Evolutionary conservation across 2,329 filamentous ascomycete species (phyloP), one percentile per base, ranked within the genome.

Genomic region (Exophiala xenobiotica): DNA sequence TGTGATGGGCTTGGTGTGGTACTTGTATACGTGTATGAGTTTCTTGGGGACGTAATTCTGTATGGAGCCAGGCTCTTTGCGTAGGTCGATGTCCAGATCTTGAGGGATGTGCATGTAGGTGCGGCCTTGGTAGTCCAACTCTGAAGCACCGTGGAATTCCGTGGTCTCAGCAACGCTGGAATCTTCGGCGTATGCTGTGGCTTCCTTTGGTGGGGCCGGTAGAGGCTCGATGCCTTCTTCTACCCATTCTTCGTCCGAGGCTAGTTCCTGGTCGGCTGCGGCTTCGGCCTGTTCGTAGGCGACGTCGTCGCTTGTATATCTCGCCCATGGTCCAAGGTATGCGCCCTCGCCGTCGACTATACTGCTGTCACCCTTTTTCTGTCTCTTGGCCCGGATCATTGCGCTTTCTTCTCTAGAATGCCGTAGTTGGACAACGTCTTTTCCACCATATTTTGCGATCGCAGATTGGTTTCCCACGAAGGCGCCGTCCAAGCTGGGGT

Each of bases 21-120:
- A 79, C 70, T 88, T 92, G 88, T 88, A 99, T 22, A 88, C 87
- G 67, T 96, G 87, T 40, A 97, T 78, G 62, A 93, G 78, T 74
- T 95, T 97, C 78, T 96, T 97, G 29, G 93, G 93, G 51, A 95
- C 89, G 67, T 83, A 99, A 69, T 96, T 97, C 66, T 91, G 91
- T 66, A 82, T 71, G 65, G 85, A 90, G 63, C 88, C 88, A 38
- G 78, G 69, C 54, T 95, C 90, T 71, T 93, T 95, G 58, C 79
- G 81, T 62, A 99, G 76, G 67, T 95, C 88, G 67, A 96, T 77
- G 65, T 90, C 88, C 71, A 96, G 74, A 67, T 96, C 91, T 68
- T 90, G 90, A 3, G 93, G 93, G 39, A 97, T 79, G 71, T 99
- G 93, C 92, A 99, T 96, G 68, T 96, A 99, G 26, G 92, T 95